These are phyloP conservation scores for Aquilaria malaccensis DNA, from an alignment of 345 rosid genomes.

Conservation along the genomic window DNA sequence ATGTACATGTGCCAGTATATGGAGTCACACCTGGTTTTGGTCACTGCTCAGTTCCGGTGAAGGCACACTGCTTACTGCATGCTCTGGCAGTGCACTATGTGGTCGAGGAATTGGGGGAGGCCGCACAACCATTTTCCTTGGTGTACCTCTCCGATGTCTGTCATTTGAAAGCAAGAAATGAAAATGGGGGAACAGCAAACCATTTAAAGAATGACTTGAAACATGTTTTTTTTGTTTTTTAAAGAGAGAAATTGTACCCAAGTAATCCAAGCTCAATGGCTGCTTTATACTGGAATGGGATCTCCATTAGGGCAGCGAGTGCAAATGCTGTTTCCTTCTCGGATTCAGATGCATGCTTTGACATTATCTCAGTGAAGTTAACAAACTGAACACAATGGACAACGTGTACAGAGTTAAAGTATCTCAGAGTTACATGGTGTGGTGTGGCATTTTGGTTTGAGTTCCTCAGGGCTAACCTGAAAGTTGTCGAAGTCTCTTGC, in stretches of 20 bases:
- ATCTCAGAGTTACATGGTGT: background rate
- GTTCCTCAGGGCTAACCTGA: conserved; percentile 31
- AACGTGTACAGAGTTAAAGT: background rate
- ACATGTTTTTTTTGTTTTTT: background rate
- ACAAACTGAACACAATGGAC: conserved; percentile 48
- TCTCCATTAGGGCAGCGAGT: conserved; percentile 89
- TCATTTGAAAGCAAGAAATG: conserved; percentile 7
- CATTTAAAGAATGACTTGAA: background rate
- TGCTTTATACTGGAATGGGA: conserved; percentile 77
- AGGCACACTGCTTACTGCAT: conserved; percentile 16
- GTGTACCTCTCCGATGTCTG: conserved; percentile 40
- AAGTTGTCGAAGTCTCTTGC: conserved; percentile 65
- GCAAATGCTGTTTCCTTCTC: conserved; percentile 85
- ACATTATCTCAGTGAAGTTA: conserved; percentile 73
- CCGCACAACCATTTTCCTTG: conserved; percentile 45
- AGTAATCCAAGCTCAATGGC: conserved; percentile 44
- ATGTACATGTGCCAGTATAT: no score
- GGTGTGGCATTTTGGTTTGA: background rate
- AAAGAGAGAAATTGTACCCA: conserved; percentile 36
- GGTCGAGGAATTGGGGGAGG: conserved; percentile 54
- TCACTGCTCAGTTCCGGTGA: conserved; percentile 21
- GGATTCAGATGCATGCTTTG: conserved; percentile 25
- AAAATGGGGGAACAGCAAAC: background rate
- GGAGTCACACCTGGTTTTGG: conserved; percentile 36
- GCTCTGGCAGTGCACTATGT: conserved; percentile 18